phyloP scores from a whole-genome alignment of 129 eudicot genomes.

The Escallonia herrerae region DNA sequence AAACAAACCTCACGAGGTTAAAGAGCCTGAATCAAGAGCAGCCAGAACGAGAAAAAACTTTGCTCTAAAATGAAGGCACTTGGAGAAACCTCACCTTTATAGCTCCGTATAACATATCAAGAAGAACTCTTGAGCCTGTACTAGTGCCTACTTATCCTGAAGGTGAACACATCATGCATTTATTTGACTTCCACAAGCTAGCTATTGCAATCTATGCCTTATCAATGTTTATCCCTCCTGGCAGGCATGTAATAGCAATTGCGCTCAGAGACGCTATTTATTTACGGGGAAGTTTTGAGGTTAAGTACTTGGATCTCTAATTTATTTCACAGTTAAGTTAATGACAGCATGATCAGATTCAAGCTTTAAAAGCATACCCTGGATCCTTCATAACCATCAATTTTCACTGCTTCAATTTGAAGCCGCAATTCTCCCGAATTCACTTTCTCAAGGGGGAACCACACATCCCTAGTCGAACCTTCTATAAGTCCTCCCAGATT shows the following conservation, averaged over 20 bases:
- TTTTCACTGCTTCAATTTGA: constrained; percentile 57
- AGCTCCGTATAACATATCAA: too few species aligned
- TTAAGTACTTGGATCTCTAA: neutral
- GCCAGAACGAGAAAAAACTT: neutral
- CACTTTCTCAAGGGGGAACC: constrained; percentile 89
- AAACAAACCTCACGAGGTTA: neutral
- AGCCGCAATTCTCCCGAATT: constrained; percentile 81
- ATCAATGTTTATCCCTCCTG: too few species aligned
- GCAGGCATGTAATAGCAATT: too few species aligned
- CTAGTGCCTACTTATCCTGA: too few species aligned
- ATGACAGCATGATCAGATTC: neutral
- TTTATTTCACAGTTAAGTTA: neutral
- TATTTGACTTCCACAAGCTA: too few species aligned
- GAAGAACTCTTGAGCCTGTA: too few species aligned
- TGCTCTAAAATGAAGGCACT: too few species aligned
- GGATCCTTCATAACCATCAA: constrained; percentile 43
- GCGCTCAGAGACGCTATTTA: too few species aligned
- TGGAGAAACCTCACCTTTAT: too few species aligned
- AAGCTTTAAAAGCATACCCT: constrained; percentile 35
- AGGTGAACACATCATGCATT: too few species aligned
- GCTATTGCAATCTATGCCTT: too few species aligned
- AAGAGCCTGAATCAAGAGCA: neutral
- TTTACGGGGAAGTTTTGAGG: neutral
- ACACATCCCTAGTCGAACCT: constrained; percentile 70
- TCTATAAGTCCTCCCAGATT: constrained; percentile 84